Evolutionary conservation across 495 filamentous ascomycete species (phyloP).

Genomic region (Talaromyces liani): DNA sequence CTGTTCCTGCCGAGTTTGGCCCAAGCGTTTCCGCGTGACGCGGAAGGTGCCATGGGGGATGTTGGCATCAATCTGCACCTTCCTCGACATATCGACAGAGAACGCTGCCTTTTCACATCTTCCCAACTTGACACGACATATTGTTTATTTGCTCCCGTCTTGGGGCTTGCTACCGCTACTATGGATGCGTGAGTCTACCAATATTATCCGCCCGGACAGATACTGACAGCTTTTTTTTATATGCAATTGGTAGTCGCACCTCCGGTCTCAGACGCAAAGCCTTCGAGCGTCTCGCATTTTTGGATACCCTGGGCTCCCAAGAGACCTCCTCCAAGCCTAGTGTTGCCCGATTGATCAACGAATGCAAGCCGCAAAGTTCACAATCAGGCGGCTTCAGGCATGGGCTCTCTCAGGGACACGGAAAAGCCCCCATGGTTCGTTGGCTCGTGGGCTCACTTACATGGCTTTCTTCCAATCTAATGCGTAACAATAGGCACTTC

Average conservation of each 20-base stretch:
- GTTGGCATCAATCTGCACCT: background rate
- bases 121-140: background rate
- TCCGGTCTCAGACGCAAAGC: slow-evolving; percentile 52
- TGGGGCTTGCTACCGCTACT: background rate
- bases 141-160: background rate
- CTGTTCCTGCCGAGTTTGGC: background rate
- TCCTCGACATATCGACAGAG: background rate
- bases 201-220: background rate
- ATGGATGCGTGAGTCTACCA: slow-evolving; percentile 10
- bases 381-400: slow-evolving; percentile 23
- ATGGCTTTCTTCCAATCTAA: slow-evolving; percentile 18
- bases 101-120: background rate
- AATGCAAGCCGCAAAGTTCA: slow-evolving; percentile 30
- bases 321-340: slow-evolving; percentile 2
- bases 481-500: slow-evolving; percentile 41
- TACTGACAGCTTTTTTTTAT: background rate
- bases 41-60: background rate
- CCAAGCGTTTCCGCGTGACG: background rate
- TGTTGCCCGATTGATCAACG: slow-evolving; percentile 53
- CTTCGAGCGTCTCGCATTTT: slow-evolving; percentile 61
- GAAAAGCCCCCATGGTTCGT: slow-evolving; percentile 46
- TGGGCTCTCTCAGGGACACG: slow-evolving; percentile 10
- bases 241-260: slow-evolving; percentile 21
- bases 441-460: background rate
- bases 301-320: slow-evolving; percentile 14